These are phyloP conservation scores for Beta vulgaris DNA, from an alignment of 148 eudicot species.

Conservation along the genomic window DNA sequence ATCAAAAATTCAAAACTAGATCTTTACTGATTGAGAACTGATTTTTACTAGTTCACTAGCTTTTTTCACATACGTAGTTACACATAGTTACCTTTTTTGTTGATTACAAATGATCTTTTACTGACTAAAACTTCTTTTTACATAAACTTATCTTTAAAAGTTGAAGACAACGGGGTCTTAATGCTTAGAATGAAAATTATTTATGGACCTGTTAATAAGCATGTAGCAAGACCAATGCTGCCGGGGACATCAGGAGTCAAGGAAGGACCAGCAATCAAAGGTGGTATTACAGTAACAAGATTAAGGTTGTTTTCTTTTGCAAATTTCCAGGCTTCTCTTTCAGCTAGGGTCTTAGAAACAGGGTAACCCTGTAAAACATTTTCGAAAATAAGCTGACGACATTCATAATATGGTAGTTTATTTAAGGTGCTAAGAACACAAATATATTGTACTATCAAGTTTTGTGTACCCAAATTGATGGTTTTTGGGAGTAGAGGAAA, in stretches of 20 bases:
- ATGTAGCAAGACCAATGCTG: slow-evolving; percentile 47
- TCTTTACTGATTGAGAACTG: no score
- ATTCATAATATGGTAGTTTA: not conserved
- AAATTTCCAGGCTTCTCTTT: slow-evolving; percentile 59
- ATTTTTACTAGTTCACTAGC: no score
- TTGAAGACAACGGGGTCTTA: no score
- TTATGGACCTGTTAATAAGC: slow-evolving; percentile 45
- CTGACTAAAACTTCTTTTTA: no score
- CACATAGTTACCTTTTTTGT: no score
- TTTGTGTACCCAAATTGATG: slow-evolving; percentile 74
- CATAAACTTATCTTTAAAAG: no score
- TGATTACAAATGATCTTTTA: no score
- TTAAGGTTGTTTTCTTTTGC: slow-evolving; percentile 57
- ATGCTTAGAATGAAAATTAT: not conserved
- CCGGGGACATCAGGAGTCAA: slow-evolving; percentile 49
- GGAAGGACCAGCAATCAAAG: slow-evolving; percentile 56
- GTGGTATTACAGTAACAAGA: slow-evolving; percentile 59
- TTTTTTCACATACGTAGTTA: no score
- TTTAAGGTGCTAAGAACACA: no score
- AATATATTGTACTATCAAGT: no score
- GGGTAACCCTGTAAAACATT: slow-evolving; percentile 49
- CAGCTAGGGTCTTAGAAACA: slow-evolving; percentile 58
- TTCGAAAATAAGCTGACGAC: not conserved
- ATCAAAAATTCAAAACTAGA: not conserved
- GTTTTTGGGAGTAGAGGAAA: slow-evolving; percentile 48